Base-by-base conservation (phyloP, 768 basidiomycete genomes). In the Naganishia randhawae region DNA sequence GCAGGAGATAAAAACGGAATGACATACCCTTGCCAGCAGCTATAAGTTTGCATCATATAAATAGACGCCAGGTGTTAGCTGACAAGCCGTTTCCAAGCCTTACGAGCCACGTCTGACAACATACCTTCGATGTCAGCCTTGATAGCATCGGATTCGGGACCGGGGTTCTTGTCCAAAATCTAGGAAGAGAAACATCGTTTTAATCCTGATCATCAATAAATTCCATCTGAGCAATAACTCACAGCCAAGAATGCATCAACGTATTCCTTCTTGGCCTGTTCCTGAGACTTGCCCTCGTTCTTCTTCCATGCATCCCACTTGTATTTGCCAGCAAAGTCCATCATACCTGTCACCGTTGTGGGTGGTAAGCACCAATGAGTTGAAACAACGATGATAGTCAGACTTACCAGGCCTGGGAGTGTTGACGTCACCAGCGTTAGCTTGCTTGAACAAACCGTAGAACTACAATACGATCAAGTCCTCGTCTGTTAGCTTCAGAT, bases 401-500 rank as follows among this genome's bases (percentile, higher is more conserved):
- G 32, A 39, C 57, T 61, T 61, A 61, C 57, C 78, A 29, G 78
- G 78, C 62, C 70, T 29, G 79, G 75, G 0, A 62, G 82, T 86
- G 77, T 84, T 88, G 72, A 84, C 84, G 79, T 94, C 88, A 61
- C 93, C 92, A 41, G 86, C 76, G 8, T 83, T 91, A 51, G 85
- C 92, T 84, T 95, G 93, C 85, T 98, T 99, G 86, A 84, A 97
- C 80, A 88, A 86, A 73, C 84, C 85, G 84, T 98, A 99, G 84
- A 96, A 96, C 94, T 97, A 75, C 22, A 31, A 16, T 10, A 27
- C 25, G 50, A 45, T 68, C 69, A n/a, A n/a, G n/a, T 32, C 33
- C 82, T 89, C 77, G 79, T 92, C 92, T 73, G 82, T 83, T 73
- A 97, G 89, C 83, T 90, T 84, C 65, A 89, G 88, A 16, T 88